Percentiles rank a stretch among this genome's conserved stretches.
Evolutionary conservation across 169 alveolate species (phyloP).

Genomic region (Eimeria sp.): DNA sequence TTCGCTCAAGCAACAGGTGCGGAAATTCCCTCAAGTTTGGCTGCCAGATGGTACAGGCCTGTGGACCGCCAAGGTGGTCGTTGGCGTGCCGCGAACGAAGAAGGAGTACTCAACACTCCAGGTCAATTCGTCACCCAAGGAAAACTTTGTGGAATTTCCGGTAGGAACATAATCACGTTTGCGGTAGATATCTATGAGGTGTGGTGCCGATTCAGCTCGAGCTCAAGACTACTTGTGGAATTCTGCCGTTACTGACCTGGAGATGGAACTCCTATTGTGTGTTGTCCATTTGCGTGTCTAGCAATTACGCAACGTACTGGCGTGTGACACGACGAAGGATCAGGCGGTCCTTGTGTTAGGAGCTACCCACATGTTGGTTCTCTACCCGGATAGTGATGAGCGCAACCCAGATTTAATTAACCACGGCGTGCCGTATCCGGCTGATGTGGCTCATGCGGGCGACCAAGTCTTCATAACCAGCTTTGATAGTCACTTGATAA

Average conservation of each 20-base stretch:
- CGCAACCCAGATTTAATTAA: background rate
- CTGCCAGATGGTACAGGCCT: conserved; percentile 81
- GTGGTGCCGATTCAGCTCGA: background rate
- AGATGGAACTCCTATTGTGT: background rate
- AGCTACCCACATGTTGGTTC: conserved; percentile 38
- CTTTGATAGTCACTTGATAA: conserved; percentile 73
- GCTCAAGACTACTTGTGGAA: background rate
- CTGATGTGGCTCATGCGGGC: conserved; percentile 50
- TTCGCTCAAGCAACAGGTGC: background rate
- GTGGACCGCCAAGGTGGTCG: conserved; percentile 69
- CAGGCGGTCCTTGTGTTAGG: conserved; percentile 67
- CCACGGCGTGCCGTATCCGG: conserved; percentile 73
- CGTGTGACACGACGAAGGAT: conserved; percentile 65
- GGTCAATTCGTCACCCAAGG: conserved; percentile 31
- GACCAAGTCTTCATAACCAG: conserved; percentile 72
- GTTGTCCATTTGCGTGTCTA: background rate
- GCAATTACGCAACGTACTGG: conserved; percentile 69
- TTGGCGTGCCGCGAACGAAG: conserved; percentile 17
- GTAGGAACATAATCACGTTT: background rate
- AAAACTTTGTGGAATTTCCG: conserved; percentile 13
- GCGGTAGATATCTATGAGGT: background rate
- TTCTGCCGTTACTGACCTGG: background rate
- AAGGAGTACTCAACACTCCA: background rate
- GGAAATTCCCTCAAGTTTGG: conserved; percentile 60
- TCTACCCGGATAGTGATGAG: background rate